These are phyloP conservation scores for Leersia perrieri DNA, from an alignment of 176 grass and related monocot species.

Conservation along the genomic window DNA sequence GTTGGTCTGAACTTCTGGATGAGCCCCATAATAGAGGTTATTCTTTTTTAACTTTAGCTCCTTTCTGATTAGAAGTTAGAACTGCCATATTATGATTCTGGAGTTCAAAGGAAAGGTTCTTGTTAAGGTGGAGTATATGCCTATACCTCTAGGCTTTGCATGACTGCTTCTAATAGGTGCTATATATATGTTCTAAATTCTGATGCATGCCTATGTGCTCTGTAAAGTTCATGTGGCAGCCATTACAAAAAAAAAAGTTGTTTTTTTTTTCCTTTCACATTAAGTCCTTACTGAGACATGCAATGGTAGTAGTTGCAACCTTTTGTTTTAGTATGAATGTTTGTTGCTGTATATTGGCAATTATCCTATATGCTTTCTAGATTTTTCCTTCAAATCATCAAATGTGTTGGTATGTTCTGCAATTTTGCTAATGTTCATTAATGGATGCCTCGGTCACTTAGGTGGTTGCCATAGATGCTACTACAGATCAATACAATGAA, in stretches of 20 bases:
- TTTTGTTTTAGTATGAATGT: background rate
- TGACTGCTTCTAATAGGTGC: background rate
- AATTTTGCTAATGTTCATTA: background rate
- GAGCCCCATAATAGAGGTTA: conserved; percentile 80
- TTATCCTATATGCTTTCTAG: background rate
- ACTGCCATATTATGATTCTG: background rate
- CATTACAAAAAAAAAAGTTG: too few relatives aligned
- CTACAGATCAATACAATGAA: background rate
- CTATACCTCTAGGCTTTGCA: background rate
- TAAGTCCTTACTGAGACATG: background rate
- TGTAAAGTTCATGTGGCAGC: background rate
- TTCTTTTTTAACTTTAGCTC: conserved; percentile 2
- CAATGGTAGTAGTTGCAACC: background rate
- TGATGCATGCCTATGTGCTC: background rate
- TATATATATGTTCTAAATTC: background rate
- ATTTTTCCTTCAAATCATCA: background rate
- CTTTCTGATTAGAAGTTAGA: background rate
- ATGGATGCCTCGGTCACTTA: background rate
- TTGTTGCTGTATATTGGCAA: background rate
- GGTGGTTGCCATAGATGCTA: background rate
- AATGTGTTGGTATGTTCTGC: background rate
- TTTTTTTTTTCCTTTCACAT: background rate
- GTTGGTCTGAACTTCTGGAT: conserved; percentile 76
- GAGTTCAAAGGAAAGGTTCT: background rate
- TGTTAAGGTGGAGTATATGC: background rate